Percentiles rank a stretch among this genome's conserved stretches.
These are phyloP conservation scores for Forsythia viridissima DNA, from an alignment of 257 asterid species.

Conservation along the genomic window DNA sequence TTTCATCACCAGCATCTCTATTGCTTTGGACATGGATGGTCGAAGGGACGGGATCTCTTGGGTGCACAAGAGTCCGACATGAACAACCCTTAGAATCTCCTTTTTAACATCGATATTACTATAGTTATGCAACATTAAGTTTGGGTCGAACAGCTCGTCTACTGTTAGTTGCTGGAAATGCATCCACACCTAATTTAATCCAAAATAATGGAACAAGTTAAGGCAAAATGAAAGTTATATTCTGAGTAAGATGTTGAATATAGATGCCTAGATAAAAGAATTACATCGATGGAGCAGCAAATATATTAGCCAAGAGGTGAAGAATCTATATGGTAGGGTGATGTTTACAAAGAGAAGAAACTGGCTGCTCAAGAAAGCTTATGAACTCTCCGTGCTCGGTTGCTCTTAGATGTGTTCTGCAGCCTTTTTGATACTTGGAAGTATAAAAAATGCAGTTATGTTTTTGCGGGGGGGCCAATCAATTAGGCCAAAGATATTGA, in stretches of 20 bases:
- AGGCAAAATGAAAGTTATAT: not conserved
- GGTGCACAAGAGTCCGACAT: conserved; percentile 67
- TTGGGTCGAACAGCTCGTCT: conserved; percentile 64
- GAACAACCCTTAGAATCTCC: conserved; percentile 52
- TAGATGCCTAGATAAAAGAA: not conserved
- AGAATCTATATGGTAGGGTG: not conserved
- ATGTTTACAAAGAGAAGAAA: not conserved
- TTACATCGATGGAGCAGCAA: too few relatives aligned
- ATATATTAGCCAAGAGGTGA: too few relatives aligned
- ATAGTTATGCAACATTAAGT: conserved; percentile 51
- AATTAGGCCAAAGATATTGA: not conserved
- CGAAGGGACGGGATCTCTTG: conserved; percentile 58
- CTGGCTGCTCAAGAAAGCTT: not conserved
- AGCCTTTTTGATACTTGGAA: too few relatives aligned
- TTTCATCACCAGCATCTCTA: conserved; percentile 55
- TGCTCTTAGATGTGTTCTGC: not conserved
- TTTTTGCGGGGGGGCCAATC: too few relatives aligned
- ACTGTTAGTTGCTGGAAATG: conserved; percentile 56
- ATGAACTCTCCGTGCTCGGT: not conserved
- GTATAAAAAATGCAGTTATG: too few relatives aligned
- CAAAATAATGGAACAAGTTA: not conserved
- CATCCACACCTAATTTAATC: conserved; percentile 50
- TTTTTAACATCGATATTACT: conserved; percentile 27
- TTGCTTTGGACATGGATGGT: conserved; percentile 73
- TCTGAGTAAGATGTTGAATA: not conserved